Evolutionary conservation across 163 green algal genomes (phyloP), one percentile per base, ranked within the genome.

Genomic region (Chloromonas sp.): DNA sequence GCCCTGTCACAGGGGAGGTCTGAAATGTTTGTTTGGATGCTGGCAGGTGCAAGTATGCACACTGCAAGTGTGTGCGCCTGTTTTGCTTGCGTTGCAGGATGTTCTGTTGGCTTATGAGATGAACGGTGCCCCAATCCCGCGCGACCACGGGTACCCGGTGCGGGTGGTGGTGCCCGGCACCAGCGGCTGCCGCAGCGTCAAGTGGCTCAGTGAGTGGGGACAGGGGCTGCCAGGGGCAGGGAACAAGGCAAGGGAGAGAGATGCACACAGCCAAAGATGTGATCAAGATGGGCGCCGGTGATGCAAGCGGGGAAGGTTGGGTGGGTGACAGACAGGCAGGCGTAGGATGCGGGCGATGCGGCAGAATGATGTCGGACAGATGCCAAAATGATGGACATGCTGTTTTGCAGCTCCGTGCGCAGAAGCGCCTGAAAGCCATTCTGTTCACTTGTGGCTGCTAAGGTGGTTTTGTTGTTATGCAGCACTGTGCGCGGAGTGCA

Each of bases 101-200:
- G 94, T 97, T 66, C 87, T 98, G 78, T 89, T 98, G 81, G 96
- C 95, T 0, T 98, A 94, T 84, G 94, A 97, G 83, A 98, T 98
- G 96, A 98, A 98, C 84, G 95, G 95, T 1, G 71, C 92, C 88
- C 87, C 91, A 3, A 87, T 98, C 62, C 91, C 88, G 0, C 78
- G 83, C 14, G 95, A 98, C 86, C 95, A 98, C 85, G 96, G 96
- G 61, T 93, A 85, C 14, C 96, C 96, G 0, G 79, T 98, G 85
- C 89, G 95, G 0, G 91, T 94, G 59, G 84, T 98, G 3, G 94
- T 96, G 79, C 95, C 95, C 3, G 95, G 95, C 5, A 86, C 93
- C n/a, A 90, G 91, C 0, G 95, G 90, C n/a, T 94, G 93, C 36
- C 92, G 94, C 84, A 91, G 71, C 70, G 94, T 96, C 61, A 98